Base-by-base conservation (phyloP, 805 yeast species). In the Isabelozyma gotoi region DNA sequence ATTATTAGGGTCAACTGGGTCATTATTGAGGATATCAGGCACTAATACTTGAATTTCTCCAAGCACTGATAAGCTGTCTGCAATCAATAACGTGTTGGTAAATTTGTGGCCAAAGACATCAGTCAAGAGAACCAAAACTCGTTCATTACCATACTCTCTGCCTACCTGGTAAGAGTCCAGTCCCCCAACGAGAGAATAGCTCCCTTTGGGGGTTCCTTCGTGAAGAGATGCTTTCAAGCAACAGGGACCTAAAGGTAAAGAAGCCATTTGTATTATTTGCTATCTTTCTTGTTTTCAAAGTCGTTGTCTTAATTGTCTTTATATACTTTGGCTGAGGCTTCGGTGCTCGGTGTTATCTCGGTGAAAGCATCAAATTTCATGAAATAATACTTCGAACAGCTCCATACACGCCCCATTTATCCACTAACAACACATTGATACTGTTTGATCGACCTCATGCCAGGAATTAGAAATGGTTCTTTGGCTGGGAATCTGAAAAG, bases 11-110 rank as follows among this genome's bases (percentile, higher is more conserved):
- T 55, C 59, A 41, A 47, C 27, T 24, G 73, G 71, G 38, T 80
- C 74, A 40, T 76, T 83, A 21, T 77, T 63, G 51, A 88, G 74
- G 46, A 87, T 72, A 62, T 89, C 96, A n/a, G 96, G 96, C 27
- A 84, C 65, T 36, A 83, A 69, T 1, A 85, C 91, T 36, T 74
- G 77, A 67, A 75, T 87, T 5, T 53, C 50, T 17, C 88, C 88
- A 7, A 60, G 60, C 38, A 63, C 62, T 36, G 91, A 86, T 47
- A 85, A 77, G 41, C 70, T 65, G 57, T 85, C 90, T n/a, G 90
- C 91, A 47, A 81, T 60, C 52, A 90, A 71, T 52, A 74, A 64
- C 31, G 65, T 12, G 12, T 27, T 12, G 12, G 12, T 56, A 47
- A 50, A 52, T 41, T 52, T 55, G 57, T 62, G 41, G 27, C 71